Percentiles rank a stretch among this genome's conserved stretches.
These are phyloP conservation scores for Halteria grandinella DNA, from an alignment of 73 alveolate species.

Conservation along the genomic window DNA sequence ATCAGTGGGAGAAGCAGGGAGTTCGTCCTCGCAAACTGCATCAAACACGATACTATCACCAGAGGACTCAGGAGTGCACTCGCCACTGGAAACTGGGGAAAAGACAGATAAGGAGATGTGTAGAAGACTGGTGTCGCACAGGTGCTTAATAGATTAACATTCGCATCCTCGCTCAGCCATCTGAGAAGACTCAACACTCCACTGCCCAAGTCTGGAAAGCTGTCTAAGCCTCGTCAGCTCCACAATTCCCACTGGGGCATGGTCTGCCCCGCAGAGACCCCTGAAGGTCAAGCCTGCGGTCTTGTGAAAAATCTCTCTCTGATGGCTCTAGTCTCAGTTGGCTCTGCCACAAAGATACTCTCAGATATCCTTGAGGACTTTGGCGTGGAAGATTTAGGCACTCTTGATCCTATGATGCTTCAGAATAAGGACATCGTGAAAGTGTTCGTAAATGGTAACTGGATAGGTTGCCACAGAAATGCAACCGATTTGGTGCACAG, in stretches of 20 bases:
- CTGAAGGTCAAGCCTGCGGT: conserved; percentile 99
- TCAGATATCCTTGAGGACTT: conserved; percentile 76
- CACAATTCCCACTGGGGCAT: conserved; percentile 99
- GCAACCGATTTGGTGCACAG: conserved; percentile 85
- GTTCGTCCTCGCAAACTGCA: conserved; percentile 45
- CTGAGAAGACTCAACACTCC: conserved; percentile 98
- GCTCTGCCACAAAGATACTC: conserved; percentile 72
- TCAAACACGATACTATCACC: conserved; percentile 83
- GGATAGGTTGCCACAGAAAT: conserved; percentile 96
- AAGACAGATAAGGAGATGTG: conserved; percentile 87
- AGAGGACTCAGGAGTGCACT: conserved; percentile 93
- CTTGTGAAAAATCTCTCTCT: conserved; percentile 98
- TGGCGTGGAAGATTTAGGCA: conserved; percentile 84
- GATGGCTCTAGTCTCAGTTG: conserved; percentile 96
- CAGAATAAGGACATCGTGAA: conserved; percentile 71
- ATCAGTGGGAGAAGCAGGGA: conserved; percentile 71
- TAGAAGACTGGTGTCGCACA: conserved; percentile 99
- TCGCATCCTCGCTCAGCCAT: conserved; percentile 96
- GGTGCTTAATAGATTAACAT: conserved; percentile 97
- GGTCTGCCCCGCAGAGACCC: conserved; percentile 99
- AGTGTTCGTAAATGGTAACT: conserved; percentile 98
- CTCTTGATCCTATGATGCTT: conserved; percentile 41
- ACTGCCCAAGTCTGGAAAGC: conserved; percentile 92
- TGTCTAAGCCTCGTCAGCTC: conserved; percentile 99
- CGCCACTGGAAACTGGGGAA: conserved; percentile 99